Evolutionary conservation across 73 alveolate genomes (phyloP).

Genomic region (Paramecium sexaurelia): DNA sequence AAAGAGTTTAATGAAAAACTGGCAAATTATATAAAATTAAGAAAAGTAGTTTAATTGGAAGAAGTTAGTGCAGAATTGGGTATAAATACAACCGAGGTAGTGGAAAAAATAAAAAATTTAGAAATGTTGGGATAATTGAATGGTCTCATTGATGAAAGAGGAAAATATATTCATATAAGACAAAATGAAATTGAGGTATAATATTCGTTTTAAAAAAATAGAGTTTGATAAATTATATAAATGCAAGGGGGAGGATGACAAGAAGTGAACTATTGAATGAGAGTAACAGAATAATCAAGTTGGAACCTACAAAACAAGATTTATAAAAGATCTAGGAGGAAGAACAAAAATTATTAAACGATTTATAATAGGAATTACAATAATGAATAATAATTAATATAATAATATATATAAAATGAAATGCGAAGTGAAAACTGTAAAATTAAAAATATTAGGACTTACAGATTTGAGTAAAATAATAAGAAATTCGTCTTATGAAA

Average conservation of each 20-base stretch:
- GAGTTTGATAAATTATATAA: constrained; percentile 67
- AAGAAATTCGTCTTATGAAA: neutral
- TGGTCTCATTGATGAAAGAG: constrained; percentile 87
- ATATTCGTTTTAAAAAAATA: neutral
- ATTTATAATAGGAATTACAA: constrained; percentile 3
- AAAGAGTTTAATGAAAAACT: constrained; percentile 67
- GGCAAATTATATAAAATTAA: constrained; percentile 72
- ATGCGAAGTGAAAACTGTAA: neutral
- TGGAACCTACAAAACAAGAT: constrained; percentile 67
- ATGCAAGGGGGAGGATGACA: constrained; percentile 69
- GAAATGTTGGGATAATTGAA: constrained; percentile 69
- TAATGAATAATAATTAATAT: neutral
- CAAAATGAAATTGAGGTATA: constrained; percentile 71
- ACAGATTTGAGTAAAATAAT: neutral
- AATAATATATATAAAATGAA: neutral
- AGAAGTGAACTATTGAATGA: constrained; percentile 65
- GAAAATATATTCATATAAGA: constrained; percentile 81
- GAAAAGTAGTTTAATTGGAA: constrained; percentile 80
- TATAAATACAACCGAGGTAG: constrained; percentile 70
- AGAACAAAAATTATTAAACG: constrained; percentile 28
- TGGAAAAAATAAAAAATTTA: constrained; percentile 74
- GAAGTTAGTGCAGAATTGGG: constrained; percentile 79
- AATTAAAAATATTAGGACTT: neutral
- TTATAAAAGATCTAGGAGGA: constrained; percentile 39
- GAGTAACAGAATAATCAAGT: constrained; percentile 61